Conservation (phyloP, 2,329 filamentous ascomycete species). For the Penicillium sp. region DNA sequence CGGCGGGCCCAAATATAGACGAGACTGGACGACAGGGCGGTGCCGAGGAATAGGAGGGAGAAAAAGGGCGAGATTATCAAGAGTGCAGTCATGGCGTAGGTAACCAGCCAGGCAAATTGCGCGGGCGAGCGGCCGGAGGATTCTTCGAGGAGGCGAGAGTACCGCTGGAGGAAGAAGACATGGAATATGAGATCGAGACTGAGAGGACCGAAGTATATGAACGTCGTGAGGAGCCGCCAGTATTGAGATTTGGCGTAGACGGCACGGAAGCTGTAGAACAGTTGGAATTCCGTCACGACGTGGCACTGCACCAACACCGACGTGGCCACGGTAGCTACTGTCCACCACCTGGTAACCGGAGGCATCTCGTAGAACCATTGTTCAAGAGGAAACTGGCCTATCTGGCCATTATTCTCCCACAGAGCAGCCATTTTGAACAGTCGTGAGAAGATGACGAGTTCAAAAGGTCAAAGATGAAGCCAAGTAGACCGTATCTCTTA, state of each 20-base stretch:
- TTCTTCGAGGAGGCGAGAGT: conserved; percentile 92
- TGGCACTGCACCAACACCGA: conserved; percentile 91
- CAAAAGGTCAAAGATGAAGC: not conserved
- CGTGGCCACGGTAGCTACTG: conserved; percentile 81
- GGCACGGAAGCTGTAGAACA: conserved; percentile 93
- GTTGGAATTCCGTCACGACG: conserved; percentile 86
- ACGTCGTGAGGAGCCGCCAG: conserved; percentile 93
- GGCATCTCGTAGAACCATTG: conserved; percentile 99
- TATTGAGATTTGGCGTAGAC: conserved; percentile 95
- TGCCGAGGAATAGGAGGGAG: conserved; percentile 91
- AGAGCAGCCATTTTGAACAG: conserved; percentile 41
- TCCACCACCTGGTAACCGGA: conserved; percentile 94
- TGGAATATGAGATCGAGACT: conserved; percentile 94
- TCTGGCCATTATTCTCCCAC: conserved; percentile 46
- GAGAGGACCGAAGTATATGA: conserved; percentile 94
- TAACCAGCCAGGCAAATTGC: conserved; percentile 89
- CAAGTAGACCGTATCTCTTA: conserved; percentile 6
- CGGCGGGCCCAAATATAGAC: conserved; percentile 98
- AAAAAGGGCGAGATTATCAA: conserved; percentile 81
- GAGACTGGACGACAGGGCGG: conserved; percentile 84
- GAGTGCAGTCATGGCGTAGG: conserved; percentile 78
- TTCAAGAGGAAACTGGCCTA: conserved; percentile 74
- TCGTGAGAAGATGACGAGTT: not conserved
- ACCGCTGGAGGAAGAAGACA: conserved; percentile 96
- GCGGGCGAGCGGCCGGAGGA: conserved; percentile 87